Base-by-base conservation (phyloP, 2,329 filamentous ascomycete genomes). In the Epichloe brachyelytri region DNA sequence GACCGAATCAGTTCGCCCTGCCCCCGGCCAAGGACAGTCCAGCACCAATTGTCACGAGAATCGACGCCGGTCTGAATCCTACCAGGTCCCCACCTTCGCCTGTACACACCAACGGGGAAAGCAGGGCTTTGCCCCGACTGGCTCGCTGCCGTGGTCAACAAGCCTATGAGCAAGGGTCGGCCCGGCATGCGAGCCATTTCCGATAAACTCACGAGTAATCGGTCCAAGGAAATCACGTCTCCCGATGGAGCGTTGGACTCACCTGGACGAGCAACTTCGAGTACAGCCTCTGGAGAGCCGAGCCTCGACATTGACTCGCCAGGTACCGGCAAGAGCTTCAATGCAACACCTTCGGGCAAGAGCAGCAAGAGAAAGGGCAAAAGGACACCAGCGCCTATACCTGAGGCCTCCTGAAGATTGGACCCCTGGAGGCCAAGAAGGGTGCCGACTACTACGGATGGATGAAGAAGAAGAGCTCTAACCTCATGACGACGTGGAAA, bases 401-500 rank as follows among this genome's bases (percentile, higher is more conserved):
- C 17, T 84, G 87, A 33, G 93, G 93, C 0, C 71, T 97, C 40
- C 78, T 86, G 59, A 89, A 90, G 67, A 85, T 91, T 54, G 71
- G 79, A 0, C 93, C 93, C 0, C 75, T 82, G 51, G 88, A 95
- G 63, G 89, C 91, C 54, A 93, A 95, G 68, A 72, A 82, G 55
- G 82, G 81, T 54, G 91, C 88, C 51, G 91, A 98, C 63, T 97
- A 95, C 65, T 91, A 85, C 61, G 93, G 93, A 1, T 98, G 93
- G 93, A 98, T 98, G 93, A 97, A 93, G 75, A 98, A 98, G 77
- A 90, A 94, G 68, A 95, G 88, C 53, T 91, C 88, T 1, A 93
- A 91, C 61, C 74, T 97, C 36, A 95, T 98, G 84, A 89, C 89
- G 2, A 95, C 90, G 2, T 98, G 93, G 93, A 98, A 97, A 63